These are phyloP conservation scores for Candida taoyuanica DNA, from an alignment of 805 yeast genomes.

Conservation along the genomic window DNA sequence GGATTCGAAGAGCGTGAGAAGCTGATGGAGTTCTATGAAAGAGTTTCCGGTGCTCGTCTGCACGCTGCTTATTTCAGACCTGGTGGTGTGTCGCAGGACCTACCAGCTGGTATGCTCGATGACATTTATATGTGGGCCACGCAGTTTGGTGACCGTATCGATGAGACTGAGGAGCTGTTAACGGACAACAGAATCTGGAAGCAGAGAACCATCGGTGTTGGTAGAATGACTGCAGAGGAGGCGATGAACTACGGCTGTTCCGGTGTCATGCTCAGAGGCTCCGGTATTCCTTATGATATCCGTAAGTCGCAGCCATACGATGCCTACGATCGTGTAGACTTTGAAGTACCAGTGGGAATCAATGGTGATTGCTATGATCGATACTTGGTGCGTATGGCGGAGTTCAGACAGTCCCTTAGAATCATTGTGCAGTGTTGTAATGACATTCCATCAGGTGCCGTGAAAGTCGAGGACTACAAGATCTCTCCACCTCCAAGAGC, in stretches of 20 bases:
- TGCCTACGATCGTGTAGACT: slow-evolving; percentile 82
- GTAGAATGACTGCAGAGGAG: slow-evolving; percentile 79
- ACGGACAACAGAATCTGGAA: slow-evolving; percentile 93
- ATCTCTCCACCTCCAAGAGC: slow-evolving; percentile 77
- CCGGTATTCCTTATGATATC: slow-evolving; percentile 83
- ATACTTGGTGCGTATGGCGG: slow-evolving; percentile 84
- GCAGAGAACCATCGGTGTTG: slow-evolving; percentile 78
- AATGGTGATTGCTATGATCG: slow-evolving; percentile 93
- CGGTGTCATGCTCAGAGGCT: slow-evolving; percentile 89
- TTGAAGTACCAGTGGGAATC: slow-evolving; percentile 80
- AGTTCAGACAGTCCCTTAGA: slow-evolving; percentile 85
- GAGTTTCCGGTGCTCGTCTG: slow-evolving; percentile 86
- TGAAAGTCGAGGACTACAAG: slow-evolving; percentile 86
- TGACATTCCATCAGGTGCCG: slow-evolving; percentile 90
- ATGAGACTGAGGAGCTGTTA: slow-evolving; percentile 83
- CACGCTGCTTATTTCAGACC: slow-evolving; percentile 88
- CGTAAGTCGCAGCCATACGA: slow-evolving; percentile 87
- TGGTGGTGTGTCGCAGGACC: slow-evolving; percentile 87
- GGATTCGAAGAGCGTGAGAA: slow-evolving; percentile 93
- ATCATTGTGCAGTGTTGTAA: slow-evolving; percentile 87
- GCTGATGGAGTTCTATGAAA: slow-evolving; percentile 87
- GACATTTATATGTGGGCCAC: slow-evolving; percentile 96
- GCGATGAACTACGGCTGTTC: slow-evolving; percentile 76
- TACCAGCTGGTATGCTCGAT: slow-evolving; percentile 81
- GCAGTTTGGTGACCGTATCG: slow-evolving; percentile 88